A percentile compares a stretch with the other conserved stretches of the same genome.
Conservation (phyloP, 306 rosid species). For the Senna siamea region DNA sequence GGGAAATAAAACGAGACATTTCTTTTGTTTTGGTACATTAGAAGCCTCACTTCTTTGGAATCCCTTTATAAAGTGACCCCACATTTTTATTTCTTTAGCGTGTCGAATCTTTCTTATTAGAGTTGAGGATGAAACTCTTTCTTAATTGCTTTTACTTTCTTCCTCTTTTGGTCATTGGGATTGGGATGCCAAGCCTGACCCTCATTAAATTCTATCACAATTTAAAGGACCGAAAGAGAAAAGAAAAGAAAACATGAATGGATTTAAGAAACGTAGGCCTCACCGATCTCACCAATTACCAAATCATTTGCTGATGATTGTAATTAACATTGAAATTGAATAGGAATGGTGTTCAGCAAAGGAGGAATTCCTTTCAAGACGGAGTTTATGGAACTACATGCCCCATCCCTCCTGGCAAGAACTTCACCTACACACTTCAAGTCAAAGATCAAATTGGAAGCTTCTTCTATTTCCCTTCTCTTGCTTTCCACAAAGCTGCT, state of each 20-base stretch:
- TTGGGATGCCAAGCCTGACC: too few relatives aligned
- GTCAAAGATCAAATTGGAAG: constrained; percentile 92
- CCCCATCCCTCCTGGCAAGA: constrained; percentile 89
- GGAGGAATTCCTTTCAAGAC: constrained; percentile 84
- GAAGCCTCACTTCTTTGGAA: not conserved
- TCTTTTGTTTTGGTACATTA: not conserved
- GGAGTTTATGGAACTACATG: constrained; percentile 91
- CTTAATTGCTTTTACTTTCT: too few relatives aligned
- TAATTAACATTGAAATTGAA: too few relatives aligned
- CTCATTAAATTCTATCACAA: too few relatives aligned
- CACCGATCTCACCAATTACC: too few relatives aligned
- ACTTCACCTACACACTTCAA: constrained; percentile 86
- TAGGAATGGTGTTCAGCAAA: constrained; percentile 89
- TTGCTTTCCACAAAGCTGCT: constrained; percentile 83
- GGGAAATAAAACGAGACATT: too few relatives aligned
- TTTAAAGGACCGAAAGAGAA: too few relatives aligned
- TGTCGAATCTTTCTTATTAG: not conserved
- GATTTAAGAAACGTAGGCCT: too few relatives aligned
- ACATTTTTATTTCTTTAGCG: not conserved
- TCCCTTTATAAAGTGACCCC: not conserved
- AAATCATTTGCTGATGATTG: too few relatives aligned
- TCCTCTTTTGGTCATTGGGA: too few relatives aligned
- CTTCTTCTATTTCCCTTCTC: constrained; percentile 89
- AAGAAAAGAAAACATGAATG: too few relatives aligned
- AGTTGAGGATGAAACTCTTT: not conserved